Conservation (phyloP, 805 yeast species). For the Blastobotrys chiropterorum region DNA sequence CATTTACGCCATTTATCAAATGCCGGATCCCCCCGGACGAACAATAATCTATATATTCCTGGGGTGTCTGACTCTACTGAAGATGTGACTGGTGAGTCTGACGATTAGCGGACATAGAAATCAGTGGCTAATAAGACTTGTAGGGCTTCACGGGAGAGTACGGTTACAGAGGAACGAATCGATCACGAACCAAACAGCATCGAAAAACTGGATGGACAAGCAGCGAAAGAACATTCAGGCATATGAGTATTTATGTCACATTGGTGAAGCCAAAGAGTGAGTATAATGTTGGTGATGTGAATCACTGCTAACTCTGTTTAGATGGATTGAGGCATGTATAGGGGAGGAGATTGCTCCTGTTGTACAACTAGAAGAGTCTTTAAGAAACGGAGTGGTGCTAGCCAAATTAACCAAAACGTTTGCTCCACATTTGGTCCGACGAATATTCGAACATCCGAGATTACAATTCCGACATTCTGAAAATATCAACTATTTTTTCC, state of each 20-base stretch:
- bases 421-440: constrained; percentile 55
- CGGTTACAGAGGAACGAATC: constrained; percentile 29
- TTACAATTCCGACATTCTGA: constrained; percentile 88
- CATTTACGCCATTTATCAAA: constrained; percentile 24
- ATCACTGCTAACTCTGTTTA: too few relatives aligned
- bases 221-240: constrained; percentile 43
- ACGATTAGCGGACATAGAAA: constrained; percentile 4
- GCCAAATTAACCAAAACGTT: constrained; percentile 73
- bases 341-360: constrained; percentile 53
- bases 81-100: constrained; percentile 23
- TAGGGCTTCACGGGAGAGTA: constrained; percentile 29
- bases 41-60: constrained; percentile 16
- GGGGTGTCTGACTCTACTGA: constrained; percentile 28
- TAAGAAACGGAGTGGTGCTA: constrained; percentile 78
- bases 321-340: constrained; percentile 65
- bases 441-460: constrained; percentile 51
- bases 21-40: constrained; percentile 2
- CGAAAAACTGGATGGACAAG: constrained; percentile 35
- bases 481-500: constrained; percentile 78
- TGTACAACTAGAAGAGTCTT: constrained; percentile 53
- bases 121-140: too few relatives aligned
- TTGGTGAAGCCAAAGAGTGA: constrained; percentile 63
- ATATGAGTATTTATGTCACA: constrained; percentile 75
- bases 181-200: constrained; percentile 19
- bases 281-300: too few relatives aligned